Conservation (phyloP, 108 stramenopile species). For the Nitzschia palea region DNA sequence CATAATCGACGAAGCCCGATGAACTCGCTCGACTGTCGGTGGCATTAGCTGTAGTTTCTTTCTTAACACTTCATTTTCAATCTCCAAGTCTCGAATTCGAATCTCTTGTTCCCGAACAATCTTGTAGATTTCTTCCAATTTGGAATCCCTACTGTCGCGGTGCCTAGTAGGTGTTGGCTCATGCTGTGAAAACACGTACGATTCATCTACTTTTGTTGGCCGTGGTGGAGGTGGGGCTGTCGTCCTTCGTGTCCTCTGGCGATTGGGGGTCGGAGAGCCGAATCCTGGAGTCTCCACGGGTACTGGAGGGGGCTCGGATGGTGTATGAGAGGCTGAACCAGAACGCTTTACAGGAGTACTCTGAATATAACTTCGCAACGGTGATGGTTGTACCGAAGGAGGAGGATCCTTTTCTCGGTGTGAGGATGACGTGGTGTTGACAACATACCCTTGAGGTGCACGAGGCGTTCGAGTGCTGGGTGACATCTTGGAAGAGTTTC, state of each 20-base stretch:
- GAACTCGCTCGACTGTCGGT: slow-evolving; percentile 5
- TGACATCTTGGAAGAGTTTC: too few species aligned
- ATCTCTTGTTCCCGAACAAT: slow-evolving; percentile 4
- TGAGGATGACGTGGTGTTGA: not conserved
- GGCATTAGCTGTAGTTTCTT: slow-evolving; percentile 8
- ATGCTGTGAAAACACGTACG: not conserved
- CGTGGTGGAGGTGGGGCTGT: not conserved
- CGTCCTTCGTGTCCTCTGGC: not conserved
- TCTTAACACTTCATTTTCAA: slow-evolving; percentile 16
- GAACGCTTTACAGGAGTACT: slow-evolving; percentile 11
- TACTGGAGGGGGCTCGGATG: slow-evolving; percentile 19
- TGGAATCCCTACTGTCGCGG: not conserved
- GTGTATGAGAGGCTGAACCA: not conserved
- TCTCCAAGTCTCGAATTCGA: slow-evolving; percentile 13
- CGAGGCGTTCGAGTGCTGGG: not conserved
- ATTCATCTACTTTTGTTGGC: not conserved
- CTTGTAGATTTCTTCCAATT: not conserved
- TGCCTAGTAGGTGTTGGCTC: not conserved
- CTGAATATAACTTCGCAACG: slow-evolving; percentile 5
- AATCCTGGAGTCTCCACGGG: slow-evolving; percentile 26
- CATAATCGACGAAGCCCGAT: not conserved
- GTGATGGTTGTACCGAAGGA: slow-evolving; percentile 5
- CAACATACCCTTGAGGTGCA: too few species aligned
- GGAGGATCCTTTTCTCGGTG: slow-evolving; percentile 10
- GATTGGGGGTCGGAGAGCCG: slow-evolving; percentile 18